phyloP scores from a whole-genome alignment of 768 basidiomycete species.

The Sarcodon sp. region DNA sequence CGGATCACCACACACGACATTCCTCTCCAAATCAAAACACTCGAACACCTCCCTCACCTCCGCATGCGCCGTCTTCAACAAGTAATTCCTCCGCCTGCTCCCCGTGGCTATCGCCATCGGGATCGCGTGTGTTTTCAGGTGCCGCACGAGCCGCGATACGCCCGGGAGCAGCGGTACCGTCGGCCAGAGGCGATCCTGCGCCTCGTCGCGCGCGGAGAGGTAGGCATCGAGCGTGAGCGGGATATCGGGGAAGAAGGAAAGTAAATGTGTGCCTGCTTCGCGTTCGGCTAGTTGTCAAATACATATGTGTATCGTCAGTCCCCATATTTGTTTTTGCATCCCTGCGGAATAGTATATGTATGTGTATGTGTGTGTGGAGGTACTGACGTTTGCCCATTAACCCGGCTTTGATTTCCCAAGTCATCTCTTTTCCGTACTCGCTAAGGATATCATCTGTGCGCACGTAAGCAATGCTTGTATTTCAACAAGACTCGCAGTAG shows the following conservation, averaged over 20 bases:
- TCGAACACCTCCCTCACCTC: constrained; percentile 47
- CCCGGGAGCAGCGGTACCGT: constrained; percentile 66
- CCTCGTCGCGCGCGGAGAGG: constrained; percentile 35
- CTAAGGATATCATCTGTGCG: constrained; percentile 56
- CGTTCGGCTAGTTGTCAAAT: constrained; percentile 38
- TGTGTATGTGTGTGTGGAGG: too few relatives aligned
- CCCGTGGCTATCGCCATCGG: constrained; percentile 80
- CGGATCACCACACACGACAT: constrained; percentile 42
- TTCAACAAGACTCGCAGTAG: too few relatives aligned
- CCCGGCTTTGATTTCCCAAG: constrained; percentile 83
- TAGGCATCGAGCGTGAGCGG: constrained; percentile 49
- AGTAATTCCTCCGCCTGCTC: constrained; percentile 50
- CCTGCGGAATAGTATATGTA: not conserved
- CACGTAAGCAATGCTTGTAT: not conserved
- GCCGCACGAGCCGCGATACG: constrained; percentile 49
- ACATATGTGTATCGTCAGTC: not conserved
- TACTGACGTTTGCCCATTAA: constrained; percentile 77
- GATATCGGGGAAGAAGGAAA: constrained; percentile 69
- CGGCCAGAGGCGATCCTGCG: constrained; percentile 59
- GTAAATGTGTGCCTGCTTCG: constrained; percentile 49
- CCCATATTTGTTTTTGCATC: not conserved
- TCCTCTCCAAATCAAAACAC: constrained; percentile 54
- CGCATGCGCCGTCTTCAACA: constrained; percentile 39
- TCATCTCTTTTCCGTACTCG: constrained; percentile 63
- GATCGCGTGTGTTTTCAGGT: constrained; percentile 52